These are phyloP conservation scores for Thermochaetoides dissita DNA, from an alignment of 2,329 filamentous ascomycete species.

Conservation along the genomic window DNA sequence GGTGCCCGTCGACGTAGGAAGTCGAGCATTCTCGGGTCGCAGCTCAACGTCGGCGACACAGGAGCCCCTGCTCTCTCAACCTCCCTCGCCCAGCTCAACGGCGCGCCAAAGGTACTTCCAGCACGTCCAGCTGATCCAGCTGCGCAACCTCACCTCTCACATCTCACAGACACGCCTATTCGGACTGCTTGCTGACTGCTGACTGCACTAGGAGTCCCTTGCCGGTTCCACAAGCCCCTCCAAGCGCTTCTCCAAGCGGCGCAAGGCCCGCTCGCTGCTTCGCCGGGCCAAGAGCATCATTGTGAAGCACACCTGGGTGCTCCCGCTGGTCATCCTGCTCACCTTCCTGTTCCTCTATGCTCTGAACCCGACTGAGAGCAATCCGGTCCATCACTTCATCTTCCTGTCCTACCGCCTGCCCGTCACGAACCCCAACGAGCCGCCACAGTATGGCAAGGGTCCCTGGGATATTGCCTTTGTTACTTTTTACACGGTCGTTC, in stretches of 20 bases:
- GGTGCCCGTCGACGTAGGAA: constrained; percentile 35
- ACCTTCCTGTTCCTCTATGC: constrained; percentile 55
- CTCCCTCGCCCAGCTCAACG: constrained; percentile 32
- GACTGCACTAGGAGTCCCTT: constrained; percentile 13
- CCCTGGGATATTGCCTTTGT: constrained; percentile 75
- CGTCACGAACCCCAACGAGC: constrained; percentile 27
- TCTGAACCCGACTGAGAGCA: constrained; percentile 61
- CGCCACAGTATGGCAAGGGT: constrained; percentile 76
- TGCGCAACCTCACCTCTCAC: too few species aligned
- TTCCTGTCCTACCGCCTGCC: constrained; percentile 80
- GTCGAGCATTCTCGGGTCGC: constrained; percentile 39
- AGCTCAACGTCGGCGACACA: constrained; percentile 41
- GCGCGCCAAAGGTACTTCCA: constrained; percentile 9
- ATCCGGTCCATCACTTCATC: constrained; percentile 67
- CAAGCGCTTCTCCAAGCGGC: constrained; percentile 38
- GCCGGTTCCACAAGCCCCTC: constrained; percentile 14
- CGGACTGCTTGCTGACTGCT: constrained; percentile 3
- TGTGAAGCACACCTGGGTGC: constrained; percentile 45
- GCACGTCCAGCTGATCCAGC: background rate
- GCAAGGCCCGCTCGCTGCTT: constrained; percentile 38
- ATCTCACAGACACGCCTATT: too few species aligned
- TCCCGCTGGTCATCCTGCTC: constrained; percentile 54
- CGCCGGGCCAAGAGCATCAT: constrained; percentile 38
- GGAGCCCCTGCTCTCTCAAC: constrained; percentile 41
- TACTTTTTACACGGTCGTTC: constrained; percentile 72